Evolutionary conservation across 2,329 filamentous ascomycete genomes (phyloP), one percentile per base, ranked within the genome.

Genomic region (Laburnicola sp.): DNA sequence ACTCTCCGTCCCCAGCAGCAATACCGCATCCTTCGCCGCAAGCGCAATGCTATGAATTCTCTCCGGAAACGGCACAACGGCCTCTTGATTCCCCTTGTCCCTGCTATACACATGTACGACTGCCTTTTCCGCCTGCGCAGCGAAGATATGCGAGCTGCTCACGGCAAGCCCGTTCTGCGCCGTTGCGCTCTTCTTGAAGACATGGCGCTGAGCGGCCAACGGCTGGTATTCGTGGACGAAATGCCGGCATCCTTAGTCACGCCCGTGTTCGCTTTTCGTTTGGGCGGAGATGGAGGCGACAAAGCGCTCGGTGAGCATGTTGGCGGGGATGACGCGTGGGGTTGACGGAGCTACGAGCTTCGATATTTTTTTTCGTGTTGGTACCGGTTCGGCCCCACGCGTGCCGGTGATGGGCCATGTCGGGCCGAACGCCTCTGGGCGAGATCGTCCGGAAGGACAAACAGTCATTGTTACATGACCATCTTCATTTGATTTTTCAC

Each of bases 181-280:
- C n/a, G 86, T 85, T 11, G 89, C 88, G 77, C 89, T 96, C 77
- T 96, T 97, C 80, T 97, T 97, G 81, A 94, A 92, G 41, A 86
- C 82, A 56, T 85, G 79, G 65, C 87, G 87, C 68, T 91, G 83
- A n/a, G 84, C 81, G 57, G 87, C 83, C 47, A 87, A 82, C 35
- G 92, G 92, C 64, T 91, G 88, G 63, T 91, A 82, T 57, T 91
- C 86, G 73, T 96, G 89, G 49, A 89, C 74, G 75, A 95, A 94
- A 97, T 91, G 63, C 89, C 91, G 43, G 91, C 86, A 75, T 97
- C 91, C 74, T 93, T 84, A 46, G 82, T 75, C 26, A 79, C 74
- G 30, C 78, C 78, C 1, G 78, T 74, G 22, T 74, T 74, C 25
- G 75, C 65, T 50, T 71, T 72, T n/a, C n/a, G 69, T 66, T 21